Evolutionary conservation across 140 eudicot genomes (phyloP).

Genomic region (Stevia rebaudiana): DNA sequence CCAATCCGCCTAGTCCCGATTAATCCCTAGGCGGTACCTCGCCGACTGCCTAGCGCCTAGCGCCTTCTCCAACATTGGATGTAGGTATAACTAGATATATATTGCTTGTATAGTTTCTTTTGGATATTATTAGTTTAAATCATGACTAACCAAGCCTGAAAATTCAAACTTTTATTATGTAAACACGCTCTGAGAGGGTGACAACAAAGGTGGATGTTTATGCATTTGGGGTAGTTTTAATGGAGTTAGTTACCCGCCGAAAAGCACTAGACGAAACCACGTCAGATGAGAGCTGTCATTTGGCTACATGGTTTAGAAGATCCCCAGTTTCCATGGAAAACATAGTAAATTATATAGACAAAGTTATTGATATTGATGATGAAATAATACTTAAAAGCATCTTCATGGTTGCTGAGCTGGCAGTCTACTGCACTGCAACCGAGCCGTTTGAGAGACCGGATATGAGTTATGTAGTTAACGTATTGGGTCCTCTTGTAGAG

Average conservation of each 20-base stretch:
- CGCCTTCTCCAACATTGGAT: no score
- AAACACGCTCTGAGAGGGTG: constrained; percentile 69
- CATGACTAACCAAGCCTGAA: background rate
- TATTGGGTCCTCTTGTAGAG: constrained; percentile 37
- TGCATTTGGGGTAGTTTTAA: constrained; percentile 79
- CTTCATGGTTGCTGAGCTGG: constrained; percentile 74
- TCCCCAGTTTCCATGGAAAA: no score
- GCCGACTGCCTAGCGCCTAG: no score
- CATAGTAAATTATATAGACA: constrained; percentile 61
- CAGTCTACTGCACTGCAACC: constrained; percentile 80
- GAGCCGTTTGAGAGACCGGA: constrained; percentile 85
- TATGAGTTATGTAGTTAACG: constrained; percentile 86
- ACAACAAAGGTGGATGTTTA: constrained; percentile 83
- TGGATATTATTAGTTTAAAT: no score
- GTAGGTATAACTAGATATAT: no score
- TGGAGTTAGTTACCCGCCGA: constrained; percentile 82
- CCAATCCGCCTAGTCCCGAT: no score
- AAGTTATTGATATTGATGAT: constrained; percentile 67
- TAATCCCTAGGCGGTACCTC: no score
- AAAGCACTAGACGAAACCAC: constrained; percentile 80
- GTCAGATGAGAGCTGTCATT: constrained; percentile 80
- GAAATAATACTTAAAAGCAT: constrained; percentile 67
- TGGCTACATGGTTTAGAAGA: constrained; percentile 82
- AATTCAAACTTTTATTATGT: background rate
- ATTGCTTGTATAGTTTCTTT: no score